Evolutionary conservation across 2,329 filamentous ascomycete genomes (phyloP).

Genomic region (Penicillium sp.): DNA sequence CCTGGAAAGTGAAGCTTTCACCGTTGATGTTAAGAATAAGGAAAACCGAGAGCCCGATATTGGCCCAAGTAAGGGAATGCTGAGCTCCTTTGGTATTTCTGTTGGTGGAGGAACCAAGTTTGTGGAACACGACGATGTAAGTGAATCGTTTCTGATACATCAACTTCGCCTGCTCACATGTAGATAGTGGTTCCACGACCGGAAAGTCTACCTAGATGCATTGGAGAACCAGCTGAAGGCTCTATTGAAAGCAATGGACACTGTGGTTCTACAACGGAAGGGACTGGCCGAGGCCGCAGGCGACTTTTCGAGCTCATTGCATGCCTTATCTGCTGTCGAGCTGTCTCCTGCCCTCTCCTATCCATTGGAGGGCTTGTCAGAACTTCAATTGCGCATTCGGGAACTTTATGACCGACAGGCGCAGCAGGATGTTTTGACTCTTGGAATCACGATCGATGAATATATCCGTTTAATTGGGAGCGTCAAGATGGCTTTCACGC

Average conservation of each 20-base stretch:
- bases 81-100: constrained; percentile 77
- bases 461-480: constrained; percentile 95
- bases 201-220: constrained; percentile 89
- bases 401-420: constrained; percentile 96
- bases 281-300: constrained; percentile 88
- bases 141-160: constrained; percentile 31
- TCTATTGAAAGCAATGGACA: constrained; percentile 89
- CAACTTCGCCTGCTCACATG: constrained; percentile 20
- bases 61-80: constrained; percentile 87
- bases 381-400: constrained; percentile 87
- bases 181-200: constrained; percentile 90
- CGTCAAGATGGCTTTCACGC: constrained; percentile 87
- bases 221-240: constrained; percentile 88
- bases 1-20: constrained; percentile 93
- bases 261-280: constrained; percentile 87
- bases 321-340: constrained; percentile 87
- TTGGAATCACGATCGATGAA: constrained; percentile 97
- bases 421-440: constrained; percentile 91
- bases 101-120: constrained; percentile 80
- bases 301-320: constrained; percentile 90
- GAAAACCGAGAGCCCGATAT: constrained; percentile 84
- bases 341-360: constrained; percentile 83
- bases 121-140: constrained; percentile 92
- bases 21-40: constrained; percentile 95
- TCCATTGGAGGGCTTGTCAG: constrained; percentile 85